Conservation (phyloP, 352 stramenopile genomes). For the Pythium rishiriense region DNA sequence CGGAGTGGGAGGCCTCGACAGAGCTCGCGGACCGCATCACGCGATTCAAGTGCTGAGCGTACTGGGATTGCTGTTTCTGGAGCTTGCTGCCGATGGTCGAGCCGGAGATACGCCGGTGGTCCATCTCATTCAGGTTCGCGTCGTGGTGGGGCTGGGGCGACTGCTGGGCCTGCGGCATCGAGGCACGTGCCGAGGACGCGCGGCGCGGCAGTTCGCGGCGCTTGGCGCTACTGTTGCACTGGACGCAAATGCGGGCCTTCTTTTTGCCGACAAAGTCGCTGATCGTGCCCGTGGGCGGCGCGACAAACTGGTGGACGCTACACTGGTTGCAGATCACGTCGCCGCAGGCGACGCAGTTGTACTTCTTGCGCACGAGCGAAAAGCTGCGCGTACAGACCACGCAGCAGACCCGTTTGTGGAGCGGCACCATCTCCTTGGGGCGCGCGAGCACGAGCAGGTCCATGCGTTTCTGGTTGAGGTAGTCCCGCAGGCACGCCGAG, state of each 20-base stretch:
- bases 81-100: constrained; percentile 20
- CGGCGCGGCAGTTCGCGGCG: constrained; percentile 54
- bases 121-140: constrained; percentile 10
- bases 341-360: constrained; percentile 78
- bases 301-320: constrained; percentile 75
- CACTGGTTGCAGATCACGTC: constrained; percentile 85
- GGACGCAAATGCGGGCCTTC: constrained; percentile 76
- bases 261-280: constrained; percentile 53
- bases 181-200: constrained; percentile 21
- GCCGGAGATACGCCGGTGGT: constrained; percentile 26
- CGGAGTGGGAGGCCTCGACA: constrained; percentile 23
- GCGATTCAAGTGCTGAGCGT: constrained; percentile 24
- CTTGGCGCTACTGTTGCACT: constrained; percentile 70
- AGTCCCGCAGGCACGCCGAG: constrained; percentile 70
- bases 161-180: constrained; percentile 20
- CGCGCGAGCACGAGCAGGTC: constrained; percentile 69
- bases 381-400: constrained; percentile 83
- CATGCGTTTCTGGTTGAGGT: constrained; percentile 74
- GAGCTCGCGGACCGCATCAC: constrained; percentile 31
- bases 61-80: constrained; percentile 13
- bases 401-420: constrained; percentile 73
- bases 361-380: constrained; percentile 84
- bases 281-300: constrained; percentile 39
- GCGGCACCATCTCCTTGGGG: constrained; percentile 68
- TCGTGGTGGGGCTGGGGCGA: not conserved